Evolutionary conservation across 192 early-diverging fungal genomes (phyloP).

Genomic region (Mortierella alpina): DNA sequence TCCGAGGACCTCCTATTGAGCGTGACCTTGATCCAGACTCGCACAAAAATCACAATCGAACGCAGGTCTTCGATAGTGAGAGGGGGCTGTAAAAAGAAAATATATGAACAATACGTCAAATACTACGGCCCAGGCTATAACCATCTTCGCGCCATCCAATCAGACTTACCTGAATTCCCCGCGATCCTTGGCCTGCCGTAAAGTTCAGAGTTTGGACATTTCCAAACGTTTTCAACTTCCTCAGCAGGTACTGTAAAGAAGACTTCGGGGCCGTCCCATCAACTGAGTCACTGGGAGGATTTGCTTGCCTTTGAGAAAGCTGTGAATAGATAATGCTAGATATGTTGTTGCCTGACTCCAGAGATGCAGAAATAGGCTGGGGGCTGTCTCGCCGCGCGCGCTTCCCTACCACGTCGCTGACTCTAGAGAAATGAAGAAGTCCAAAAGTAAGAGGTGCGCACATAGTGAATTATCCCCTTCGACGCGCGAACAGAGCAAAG

Average conservation of each 20-base stretch:
- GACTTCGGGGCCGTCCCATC: neutral
- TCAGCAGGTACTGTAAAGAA: constrained; percentile 3
- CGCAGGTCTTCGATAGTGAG: constrained; percentile 20
- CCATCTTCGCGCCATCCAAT: neutral
- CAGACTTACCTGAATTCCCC: constrained; percentile 25
- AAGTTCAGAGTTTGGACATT: constrained; percentile 6
- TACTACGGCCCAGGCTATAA: neutral
- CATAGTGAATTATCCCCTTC: too few relatives aligned
- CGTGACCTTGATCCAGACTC: constrained; percentile 19
- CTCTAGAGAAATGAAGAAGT: neutral
- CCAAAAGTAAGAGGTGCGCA: neutral
- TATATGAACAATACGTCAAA: neutral
- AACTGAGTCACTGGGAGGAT: neutral
- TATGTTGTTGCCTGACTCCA: constrained; percentile 11
- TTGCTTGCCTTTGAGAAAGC: constrained; percentile 5
- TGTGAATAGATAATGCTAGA: constrained; percentile 11
- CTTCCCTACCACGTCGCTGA: constrained; percentile 1
- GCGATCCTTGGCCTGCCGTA: constrained; percentile 30
- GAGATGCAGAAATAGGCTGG: neutral
- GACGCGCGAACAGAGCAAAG: too few relatives aligned
- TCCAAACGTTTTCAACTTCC: constrained; percentile 10
- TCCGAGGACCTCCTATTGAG: neutral
- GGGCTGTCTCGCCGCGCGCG: neutral
- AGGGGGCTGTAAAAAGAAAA: constrained; percentile 23
- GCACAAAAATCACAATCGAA: constrained; percentile 12